Conservation (phyloP, 768 basidiomycete genomes). For the Pleurotus cornucopiae region DNA sequence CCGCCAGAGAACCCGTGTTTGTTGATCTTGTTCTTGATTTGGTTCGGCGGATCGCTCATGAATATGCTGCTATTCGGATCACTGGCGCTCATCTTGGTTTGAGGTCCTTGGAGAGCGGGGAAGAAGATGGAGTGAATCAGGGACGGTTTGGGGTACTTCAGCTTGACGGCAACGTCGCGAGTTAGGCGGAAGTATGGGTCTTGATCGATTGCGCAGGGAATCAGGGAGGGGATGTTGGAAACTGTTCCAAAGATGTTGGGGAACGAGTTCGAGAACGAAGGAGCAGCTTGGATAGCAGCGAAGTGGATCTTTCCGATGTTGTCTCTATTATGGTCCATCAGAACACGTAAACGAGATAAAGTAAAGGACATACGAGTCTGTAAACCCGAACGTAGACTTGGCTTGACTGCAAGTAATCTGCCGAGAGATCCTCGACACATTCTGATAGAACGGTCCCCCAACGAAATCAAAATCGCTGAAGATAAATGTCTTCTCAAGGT, state of each 20-base stretch:
- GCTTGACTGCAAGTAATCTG: slow-evolving; percentile 92
- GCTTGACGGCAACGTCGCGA: slow-evolving; percentile 88
- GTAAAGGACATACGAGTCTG: slow-evolving; percentile 73
- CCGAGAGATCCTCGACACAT: slow-evolving; percentile 88
- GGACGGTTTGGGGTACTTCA: slow-evolving; percentile 94
- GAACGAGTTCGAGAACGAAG: slow-evolving; percentile 97
- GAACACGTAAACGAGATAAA: not conserved
- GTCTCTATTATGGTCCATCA: slow-evolving; percentile 50
- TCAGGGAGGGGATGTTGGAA: slow-evolving; percentile 85
- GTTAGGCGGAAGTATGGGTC: slow-evolving; percentile 97
- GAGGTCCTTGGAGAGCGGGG: slow-evolving; percentile 95
- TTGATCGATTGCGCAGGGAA: slow-evolving; percentile 98
- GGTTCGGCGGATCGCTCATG: slow-evolving; percentile 89
- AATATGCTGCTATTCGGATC: slow-evolving; percentile 90
- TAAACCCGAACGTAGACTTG: slow-evolving; percentile 95
- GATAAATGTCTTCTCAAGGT: slow-evolving; percentile 91
- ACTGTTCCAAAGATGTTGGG: slow-evolving; percentile 91
- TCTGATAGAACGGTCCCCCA: slow-evolving; percentile 91
- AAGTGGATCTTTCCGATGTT: slow-evolving; percentile 99
- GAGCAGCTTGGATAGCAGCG: slow-evolving; percentile 90
- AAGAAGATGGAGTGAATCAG: slow-evolving; percentile 96
- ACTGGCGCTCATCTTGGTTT: slow-evolving; percentile 99
- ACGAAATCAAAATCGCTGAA: slow-evolving; percentile 91
- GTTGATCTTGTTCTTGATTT: slow-evolving; percentile 98
- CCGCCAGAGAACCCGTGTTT: slow-evolving; percentile 96